Conservation (phyloP, 306 rosid species). For the Myrica gale region DNA sequence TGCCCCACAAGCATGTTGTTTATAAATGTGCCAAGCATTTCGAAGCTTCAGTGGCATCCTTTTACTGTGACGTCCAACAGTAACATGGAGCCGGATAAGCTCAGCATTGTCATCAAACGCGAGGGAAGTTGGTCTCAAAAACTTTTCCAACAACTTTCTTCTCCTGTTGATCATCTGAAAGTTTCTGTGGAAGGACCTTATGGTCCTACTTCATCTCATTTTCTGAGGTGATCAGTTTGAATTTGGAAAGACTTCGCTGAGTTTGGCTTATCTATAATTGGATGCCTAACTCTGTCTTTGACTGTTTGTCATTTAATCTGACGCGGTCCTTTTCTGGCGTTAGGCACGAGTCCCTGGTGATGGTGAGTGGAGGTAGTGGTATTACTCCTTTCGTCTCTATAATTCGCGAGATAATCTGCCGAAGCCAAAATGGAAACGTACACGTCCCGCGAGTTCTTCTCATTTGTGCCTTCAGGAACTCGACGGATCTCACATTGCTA, state of each 20-base stretch:
- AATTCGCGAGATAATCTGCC: constrained; percentile 56
- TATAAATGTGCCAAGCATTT: constrained; percentile 62
- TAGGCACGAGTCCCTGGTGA: constrained; percentile 43
- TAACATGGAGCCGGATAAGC: constrained; percentile 45
- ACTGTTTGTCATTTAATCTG: not conserved
- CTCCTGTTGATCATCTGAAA: constrained; percentile 41
- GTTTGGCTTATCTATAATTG: too few species aligned
- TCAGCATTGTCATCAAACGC: constrained; percentile 46
- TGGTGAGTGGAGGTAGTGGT: constrained; percentile 72
- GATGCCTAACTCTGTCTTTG: not conserved
- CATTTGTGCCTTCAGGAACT: constrained; percentile 50
- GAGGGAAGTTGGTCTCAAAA: constrained; percentile 61
- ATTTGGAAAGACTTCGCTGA: not conserved
- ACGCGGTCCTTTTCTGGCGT: not conserved
- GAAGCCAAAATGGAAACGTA: constrained; percentile 32
- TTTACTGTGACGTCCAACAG: constrained; percentile 63
- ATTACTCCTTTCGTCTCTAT: constrained; percentile 63
- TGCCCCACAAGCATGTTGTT: constrained; percentile 63
- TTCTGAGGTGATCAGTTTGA: constrained; percentile 41
- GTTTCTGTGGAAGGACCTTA: constrained; percentile 89
- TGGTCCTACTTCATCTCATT: constrained; percentile 52
- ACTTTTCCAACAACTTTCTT: constrained; percentile 44
- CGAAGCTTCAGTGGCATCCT: constrained; percentile 85
- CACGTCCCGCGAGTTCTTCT: constrained; percentile 33
- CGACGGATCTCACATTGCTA: constrained; percentile 39